Base-by-base conservation (phyloP, 1,139 yeast species). In the Casaregolazyma lundiana region DNA sequence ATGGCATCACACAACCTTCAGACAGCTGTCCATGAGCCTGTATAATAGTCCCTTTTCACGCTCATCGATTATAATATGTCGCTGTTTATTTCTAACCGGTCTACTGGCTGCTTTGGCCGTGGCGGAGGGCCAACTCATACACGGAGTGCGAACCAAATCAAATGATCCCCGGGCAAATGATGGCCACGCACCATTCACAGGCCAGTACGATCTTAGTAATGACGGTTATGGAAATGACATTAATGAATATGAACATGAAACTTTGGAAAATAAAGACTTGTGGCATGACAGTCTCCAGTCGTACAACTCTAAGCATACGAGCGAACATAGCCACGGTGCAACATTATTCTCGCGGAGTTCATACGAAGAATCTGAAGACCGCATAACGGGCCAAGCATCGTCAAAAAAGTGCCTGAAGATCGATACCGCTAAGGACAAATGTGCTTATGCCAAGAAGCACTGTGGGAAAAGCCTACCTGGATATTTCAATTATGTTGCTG, bases 391-490 rank as follows among this genome's bases (percentile, higher is more conserved):
- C n/a, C 4, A 24, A 13, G 13, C 11, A 11, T 11, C 32, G 3
- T 11, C 13, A 11, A 15, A 26, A n/a, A 26, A 26, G 5, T 36
- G 45, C 35, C 17, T 32, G 17, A 17, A 43, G 15, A 32, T 34
- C 18, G 6, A 20, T 21, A 16, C 11, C 13, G 62, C 58, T 11
- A 35, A 36, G 11, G 62, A 65, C 51, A 57, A 63, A 44, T 67
- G 71, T 53, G 51, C 50, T 15, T 67, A 59, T 52, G 69, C 64
- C 9, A 45, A 46, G 20, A 50, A 55, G n/a, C 43, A 64, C 49
- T 67, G 71, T 50, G 44, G 49, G 8, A 57, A 54, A 1, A 67
- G 62, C 26, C 48, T 52, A 11, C 48, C 57, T 7, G 67, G 69
- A 2, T 49, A 57, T 43, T 44, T 66, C 41, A 53, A 67, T 50